Base-by-base conservation (phyloP, 257 asterid species). In the Solanum piurae region DNA sequence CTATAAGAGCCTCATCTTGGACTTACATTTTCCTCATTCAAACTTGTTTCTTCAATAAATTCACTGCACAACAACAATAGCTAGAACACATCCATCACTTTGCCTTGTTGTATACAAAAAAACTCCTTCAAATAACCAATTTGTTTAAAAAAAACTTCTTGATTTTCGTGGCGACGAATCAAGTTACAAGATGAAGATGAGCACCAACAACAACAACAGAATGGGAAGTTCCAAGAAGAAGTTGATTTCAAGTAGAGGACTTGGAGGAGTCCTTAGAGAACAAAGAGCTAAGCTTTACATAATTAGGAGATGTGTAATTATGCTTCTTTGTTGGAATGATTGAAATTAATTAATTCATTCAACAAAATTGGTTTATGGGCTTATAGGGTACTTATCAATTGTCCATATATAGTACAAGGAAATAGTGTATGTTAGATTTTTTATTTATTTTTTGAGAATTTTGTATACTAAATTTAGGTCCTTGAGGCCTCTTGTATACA, bases 301-400 rank as follows among this genome's bases (percentile, higher is more conserved):
- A 86, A 95, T 95, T 5, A 89, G 93, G 40, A 90, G 98, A 87
- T 95, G 98, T 68, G 97, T 95, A 7, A 97, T 94, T 84, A 95
- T 95, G 98, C 98, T 95, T n/a, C 98, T 95, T 79, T 95, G 98
- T 88, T 95, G 95, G 91, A 97, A 91, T 89, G 93, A 91, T n/a
- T 91, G 91, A 91, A 75, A 6, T 74, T 73, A 75, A 6, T 74
- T 73, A 29, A 29, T 29, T 29, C 44, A n/a, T 72, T 1, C 6
- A 69, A 83, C 21, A 87, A 60, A 10, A 74, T 74, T 74, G 42
- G 37, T 12, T 88, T 79, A 34, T 68, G 86, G 42, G 1, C 71
- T 52, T 66, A 60, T 76, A 31, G 44, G 20, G 71, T 71, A 64
- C 18, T 64, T 29, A 68, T 29, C 37, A 68, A 68, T 37, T 38